Percentiles rank a stretch among this genome's conserved stretches.
Conservation (phyloP, 441 rosid genomes). For the Jatropha multifida region DNA sequence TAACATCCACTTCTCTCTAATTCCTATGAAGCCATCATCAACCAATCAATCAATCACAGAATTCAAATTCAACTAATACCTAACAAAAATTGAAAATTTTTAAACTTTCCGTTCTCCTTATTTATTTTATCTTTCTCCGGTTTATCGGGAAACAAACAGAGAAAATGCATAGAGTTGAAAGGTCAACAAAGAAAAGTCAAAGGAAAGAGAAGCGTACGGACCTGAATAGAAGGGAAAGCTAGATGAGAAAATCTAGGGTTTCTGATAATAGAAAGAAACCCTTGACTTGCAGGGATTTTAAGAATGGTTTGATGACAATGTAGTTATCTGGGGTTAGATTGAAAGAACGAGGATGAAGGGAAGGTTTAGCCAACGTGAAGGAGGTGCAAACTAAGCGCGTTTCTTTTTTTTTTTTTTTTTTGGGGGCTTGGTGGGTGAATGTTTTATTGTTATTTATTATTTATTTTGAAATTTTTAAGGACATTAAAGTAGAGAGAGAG, state of each 20-base stretch:
- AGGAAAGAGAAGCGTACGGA: conserved; percentile 15
- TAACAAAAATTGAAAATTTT: background rate
- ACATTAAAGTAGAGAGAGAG: conserved; percentile 1
- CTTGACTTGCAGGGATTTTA: conserved; percentile 6
- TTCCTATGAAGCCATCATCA: background rate
- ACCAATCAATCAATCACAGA: background rate
- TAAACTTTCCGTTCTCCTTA: background rate
- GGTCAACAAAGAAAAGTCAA: background rate
- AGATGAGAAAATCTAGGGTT: conserved; percentile 12
- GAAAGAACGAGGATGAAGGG: conserved; percentile 16
- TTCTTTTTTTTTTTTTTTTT: conserved; percentile 10
- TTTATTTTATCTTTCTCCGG: conserved; percentile 4
- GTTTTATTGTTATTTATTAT: background rate
- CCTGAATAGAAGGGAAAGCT: conserved; percentile 19
- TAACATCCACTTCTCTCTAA: background rate
- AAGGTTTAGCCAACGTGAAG: conserved; percentile 33
- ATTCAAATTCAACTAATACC: background rate
- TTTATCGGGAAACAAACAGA: conserved; percentile 25
- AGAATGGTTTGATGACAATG: background rate
- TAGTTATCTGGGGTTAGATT: conserved; percentile 21
- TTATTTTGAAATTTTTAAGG: background rate
- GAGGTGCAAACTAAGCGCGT: conserved; percentile 26
- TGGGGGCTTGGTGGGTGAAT: conserved; percentile 26
- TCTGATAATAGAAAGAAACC: conserved; percentile 14
- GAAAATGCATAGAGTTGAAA: background rate